phyloP scores from a whole-genome alignment of 768 basidiomycete genomes.

The Heimioporus sp. region DNA sequence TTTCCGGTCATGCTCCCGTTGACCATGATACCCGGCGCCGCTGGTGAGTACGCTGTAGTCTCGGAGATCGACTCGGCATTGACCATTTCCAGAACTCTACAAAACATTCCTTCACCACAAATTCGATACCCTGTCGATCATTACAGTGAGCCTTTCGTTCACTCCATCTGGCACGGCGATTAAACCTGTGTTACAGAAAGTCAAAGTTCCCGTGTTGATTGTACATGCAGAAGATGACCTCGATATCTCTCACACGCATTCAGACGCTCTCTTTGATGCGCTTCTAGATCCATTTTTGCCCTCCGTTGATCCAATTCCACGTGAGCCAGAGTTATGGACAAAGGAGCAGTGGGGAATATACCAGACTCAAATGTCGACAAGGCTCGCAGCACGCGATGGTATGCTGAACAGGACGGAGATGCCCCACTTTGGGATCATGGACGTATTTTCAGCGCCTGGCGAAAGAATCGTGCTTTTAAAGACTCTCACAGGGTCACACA shows the following conservation, averaged over 20 bases:
- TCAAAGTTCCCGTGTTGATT: slow-evolving; percentile 67
- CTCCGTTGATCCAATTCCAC: slow-evolving; percentile 36
- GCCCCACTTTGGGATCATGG: slow-evolving; percentile 48
- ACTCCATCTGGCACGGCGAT: not conserved
- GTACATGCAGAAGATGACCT: slow-evolving; percentile 74
- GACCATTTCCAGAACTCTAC: slow-evolving; percentile 44
- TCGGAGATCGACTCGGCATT: not conserved
- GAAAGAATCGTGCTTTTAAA: slow-evolving; percentile 56
- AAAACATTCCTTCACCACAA: slow-evolving; percentile 51
- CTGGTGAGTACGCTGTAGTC: slow-evolving; percentile 47
- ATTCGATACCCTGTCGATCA: slow-evolving; percentile 62
- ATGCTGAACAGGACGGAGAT: slow-evolving; percentile 47
- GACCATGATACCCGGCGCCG: slow-evolving; percentile 55
- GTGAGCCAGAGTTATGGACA: slow-evolving; percentile 27
- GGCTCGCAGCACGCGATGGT: slow-evolving; percentile 41
- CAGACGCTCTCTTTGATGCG: slow-evolving; percentile 62
- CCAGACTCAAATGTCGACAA: slow-evolving; percentile 36
- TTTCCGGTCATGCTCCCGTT: slow-evolving; percentile 75
- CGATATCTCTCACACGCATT: slow-evolving; percentile 72
- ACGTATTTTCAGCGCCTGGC: slow-evolving; percentile 47
- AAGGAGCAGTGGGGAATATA: slow-evolving; percentile 47
- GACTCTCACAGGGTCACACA: slow-evolving; percentile 57
- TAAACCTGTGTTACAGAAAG: slow-evolving; percentile 41
- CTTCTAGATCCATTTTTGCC: slow-evolving; percentile 67
- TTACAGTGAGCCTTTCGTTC: slow-evolving; percentile 45